Evolutionary conservation across 2,329 filamentous ascomycete genomes (phyloP).

Genomic region (Colletotrichum zoysiae): DNA sequence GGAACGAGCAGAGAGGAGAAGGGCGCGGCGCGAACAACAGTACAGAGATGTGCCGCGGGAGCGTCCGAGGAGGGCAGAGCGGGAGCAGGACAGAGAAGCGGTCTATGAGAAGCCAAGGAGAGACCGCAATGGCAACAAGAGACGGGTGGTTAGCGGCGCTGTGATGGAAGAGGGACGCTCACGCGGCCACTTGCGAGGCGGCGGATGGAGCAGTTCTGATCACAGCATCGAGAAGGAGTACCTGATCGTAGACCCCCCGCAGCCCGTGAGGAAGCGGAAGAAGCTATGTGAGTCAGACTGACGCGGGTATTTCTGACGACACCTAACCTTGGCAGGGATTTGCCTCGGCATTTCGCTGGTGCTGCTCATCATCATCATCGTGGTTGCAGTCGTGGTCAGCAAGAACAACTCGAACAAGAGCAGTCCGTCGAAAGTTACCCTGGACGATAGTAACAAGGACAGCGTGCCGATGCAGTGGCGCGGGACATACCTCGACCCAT

Average conservation of each 20-base stretch:
- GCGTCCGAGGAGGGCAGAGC: slow-evolving; percentile 39
- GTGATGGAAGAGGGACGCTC: slow-evolving; percentile 74
- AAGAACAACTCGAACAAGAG: slow-evolving; percentile 64
- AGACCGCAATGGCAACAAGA: slow-evolving; percentile 61
- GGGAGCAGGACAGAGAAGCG: slow-evolving; percentile 46
- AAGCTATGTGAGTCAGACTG: slow-evolving; percentile 68
- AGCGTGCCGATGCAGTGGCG: slow-evolving; percentile 75
- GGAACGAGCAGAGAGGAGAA: slow-evolving; percentile 47
- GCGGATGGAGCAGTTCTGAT: slow-evolving; percentile 56
- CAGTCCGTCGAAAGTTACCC: slow-evolving; percentile 50
- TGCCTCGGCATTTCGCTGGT: slow-evolving; percentile 66
- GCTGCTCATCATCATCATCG: slow-evolving; percentile 75
- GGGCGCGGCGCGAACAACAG: slow-evolving; percentile 34
- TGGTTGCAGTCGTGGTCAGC: slow-evolving; percentile 74
- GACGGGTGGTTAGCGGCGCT: slow-evolving; percentile 77
- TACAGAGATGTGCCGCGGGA: slow-evolving; percentile 40
- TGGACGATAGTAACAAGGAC: slow-evolving; percentile 65
- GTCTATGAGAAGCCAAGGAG: slow-evolving; percentile 51
- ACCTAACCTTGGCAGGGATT: slow-evolving; percentile 60
- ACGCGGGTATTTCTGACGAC: slow-evolving; percentile 40
- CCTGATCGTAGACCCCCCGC: slow-evolving; percentile 57
- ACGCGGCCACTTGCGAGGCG: slow-evolving; percentile 57
- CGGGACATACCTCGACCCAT: slow-evolving; percentile 87
- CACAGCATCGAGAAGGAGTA: slow-evolving; percentile 65
- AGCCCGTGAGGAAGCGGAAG: slow-evolving; percentile 66